Evolutionary conservation across 805 yeast genomes (phyloP).

Genomic region (Ogataea naganishii): DNA sequence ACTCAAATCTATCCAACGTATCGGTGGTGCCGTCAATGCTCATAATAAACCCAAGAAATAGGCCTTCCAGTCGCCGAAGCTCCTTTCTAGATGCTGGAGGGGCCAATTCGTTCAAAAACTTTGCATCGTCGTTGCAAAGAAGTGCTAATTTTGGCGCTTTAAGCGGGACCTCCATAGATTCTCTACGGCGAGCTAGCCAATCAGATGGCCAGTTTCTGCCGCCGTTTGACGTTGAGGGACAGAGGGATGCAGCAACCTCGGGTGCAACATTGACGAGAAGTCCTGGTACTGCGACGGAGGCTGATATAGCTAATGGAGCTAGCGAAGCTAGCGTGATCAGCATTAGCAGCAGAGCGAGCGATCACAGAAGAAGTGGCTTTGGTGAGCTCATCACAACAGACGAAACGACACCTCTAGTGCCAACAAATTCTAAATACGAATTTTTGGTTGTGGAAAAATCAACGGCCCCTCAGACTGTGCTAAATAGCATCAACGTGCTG

Average conservation of each 20-base stretch:
- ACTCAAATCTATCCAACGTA: not conserved
- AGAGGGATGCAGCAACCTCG: no score
- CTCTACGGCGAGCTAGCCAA: no score
- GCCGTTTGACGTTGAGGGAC: no score
- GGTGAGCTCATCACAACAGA: not conserved
- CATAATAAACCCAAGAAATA: not conserved
- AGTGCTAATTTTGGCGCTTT: conserved; percentile 16
- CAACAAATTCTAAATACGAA: conserved; percentile 1
- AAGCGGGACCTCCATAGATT: conserved; percentile 6
- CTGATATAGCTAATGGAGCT: no score
- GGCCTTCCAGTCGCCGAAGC: conserved; percentile 14
- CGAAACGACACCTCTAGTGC: not conserved
- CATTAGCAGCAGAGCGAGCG: not conserved
- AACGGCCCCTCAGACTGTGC: conserved; percentile 67
- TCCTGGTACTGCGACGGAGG: no score
- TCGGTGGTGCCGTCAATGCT: conserved; percentile 1
- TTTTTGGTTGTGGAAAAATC: conserved; percentile 28
- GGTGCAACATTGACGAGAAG: no score
- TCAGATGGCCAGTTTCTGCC: no score
- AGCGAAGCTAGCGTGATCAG: no score
- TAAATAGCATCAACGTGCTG: conserved; percentile 68
- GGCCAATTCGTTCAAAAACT: conserved; percentile 26
- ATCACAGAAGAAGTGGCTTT: not conserved
- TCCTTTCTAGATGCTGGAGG: conserved; percentile 29
- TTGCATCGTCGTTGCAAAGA: conserved; percentile 25